Evolutionary conservation across 2,329 filamentous ascomycete species (phyloP), one percentile per base, ranked within the genome.

Genomic region (Neonectria sp.): DNA sequence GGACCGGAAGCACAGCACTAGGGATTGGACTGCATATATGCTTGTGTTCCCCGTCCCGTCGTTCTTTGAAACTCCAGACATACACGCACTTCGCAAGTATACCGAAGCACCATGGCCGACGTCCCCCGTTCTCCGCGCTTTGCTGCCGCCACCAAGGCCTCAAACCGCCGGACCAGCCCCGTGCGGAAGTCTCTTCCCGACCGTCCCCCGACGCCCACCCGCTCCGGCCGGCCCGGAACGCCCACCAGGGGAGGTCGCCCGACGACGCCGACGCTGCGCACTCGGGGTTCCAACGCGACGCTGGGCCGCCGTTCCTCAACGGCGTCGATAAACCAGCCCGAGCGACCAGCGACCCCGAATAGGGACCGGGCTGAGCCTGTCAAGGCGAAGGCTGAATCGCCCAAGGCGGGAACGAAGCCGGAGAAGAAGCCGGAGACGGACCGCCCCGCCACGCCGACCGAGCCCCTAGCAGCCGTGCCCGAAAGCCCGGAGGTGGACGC

Each of bases 71-170:
- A 21, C 27, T 21, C 24, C 11, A 31, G 9, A 62, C 43, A 33
- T 33, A 15, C 21, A 29, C 40, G 17, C 17, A 52, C 43, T 33
- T 29, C 21, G 31, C 3, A 37, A 27, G n/a, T 31, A 29, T n/a
- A 33, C 35, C 56, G 8, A 46, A 24, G 4, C 55, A 58, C n/a
- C 35, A 72, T 71, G 70, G 37, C 61, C 8, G 56, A 67, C n/a
- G 43, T 48, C 24, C 53, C 63, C 46, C 52, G 62, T 17, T 68
- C 72, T 15, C 73, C 73, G 60, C 73, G 73, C 33, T 75, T 73
- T 45, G 71, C 73, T 13, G 73, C 71, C 33, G 71, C 67, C 13
- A 75, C 73, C n/a, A 58, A 67, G 63, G 67, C 72, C 24, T 75
- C 73, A 13, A 25, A 57, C 1, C 67, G 71, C 6, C 59, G 71